A percentile compares a stretch with the other conserved stretches of the same genome.
phyloP scores from a whole-genome alignment of 306 rosid species.

The Prinsepia uniflora region DNA sequence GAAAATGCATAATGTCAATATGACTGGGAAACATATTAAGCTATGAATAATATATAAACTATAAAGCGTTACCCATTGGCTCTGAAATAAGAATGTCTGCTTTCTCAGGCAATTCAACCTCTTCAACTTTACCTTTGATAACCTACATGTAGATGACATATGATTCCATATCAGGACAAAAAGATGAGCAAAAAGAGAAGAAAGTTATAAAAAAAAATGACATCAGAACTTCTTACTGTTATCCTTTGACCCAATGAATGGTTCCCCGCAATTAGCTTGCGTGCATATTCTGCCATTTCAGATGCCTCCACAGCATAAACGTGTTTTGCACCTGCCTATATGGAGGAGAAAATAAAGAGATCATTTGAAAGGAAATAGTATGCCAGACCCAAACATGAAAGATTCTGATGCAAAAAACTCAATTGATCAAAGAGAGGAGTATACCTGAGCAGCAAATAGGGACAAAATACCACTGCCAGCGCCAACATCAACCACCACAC shows the following conservation, averaged over 20 bases:
- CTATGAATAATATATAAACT: constrained; percentile 4
- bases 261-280: constrained; percentile 77
- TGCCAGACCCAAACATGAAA: background rate
- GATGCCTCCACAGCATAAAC: constrained; percentile 99
- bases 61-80: constrained; percentile 84
- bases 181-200: background rate
- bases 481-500: constrained; percentile 95
- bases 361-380: background rate
- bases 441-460: constrained; percentile 98
- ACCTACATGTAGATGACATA: constrained; percentile 43
- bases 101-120: constrained; percentile 84
- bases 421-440: constrained; percentile 11
- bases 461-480: constrained; percentile 98
- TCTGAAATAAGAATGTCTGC: constrained; percentile 94
- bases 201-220: background rate
- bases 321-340: constrained; percentile 97
- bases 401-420: background rate
- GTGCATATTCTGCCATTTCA: constrained; percentile 98
- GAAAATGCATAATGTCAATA: background rate
- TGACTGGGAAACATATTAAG: too few species aligned
- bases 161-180: background rate
- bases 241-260: constrained; percentile 71
- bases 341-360: constrained; percentile 9
- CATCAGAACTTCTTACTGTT: constrained; percentile 52
- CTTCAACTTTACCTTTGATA: constrained; percentile 89